Conservation (phyloP, 345 rosid genomes). For the Pistacia integerrima region DNA sequence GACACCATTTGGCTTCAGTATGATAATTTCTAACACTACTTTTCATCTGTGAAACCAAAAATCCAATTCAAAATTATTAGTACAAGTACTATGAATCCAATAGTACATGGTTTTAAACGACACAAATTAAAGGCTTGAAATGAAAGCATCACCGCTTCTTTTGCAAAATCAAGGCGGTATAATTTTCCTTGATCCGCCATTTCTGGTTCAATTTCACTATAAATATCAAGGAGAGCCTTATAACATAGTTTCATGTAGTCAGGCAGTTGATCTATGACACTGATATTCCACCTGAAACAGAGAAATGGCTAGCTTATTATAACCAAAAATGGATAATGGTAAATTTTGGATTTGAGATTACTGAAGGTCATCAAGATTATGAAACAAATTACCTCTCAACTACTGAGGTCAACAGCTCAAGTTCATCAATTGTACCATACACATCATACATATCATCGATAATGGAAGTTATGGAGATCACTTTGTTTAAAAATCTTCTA, state of each 20-base stretch:
- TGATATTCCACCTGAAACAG: neutral
- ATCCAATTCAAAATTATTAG: neutral
- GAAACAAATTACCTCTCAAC: slow-evolving; percentile 23
- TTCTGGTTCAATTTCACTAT: neutral
- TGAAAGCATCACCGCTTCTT: slow-evolving; percentile 25
- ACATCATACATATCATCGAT: no score
- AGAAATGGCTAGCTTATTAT: no score
- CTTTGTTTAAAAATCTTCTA: no score
- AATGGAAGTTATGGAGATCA: no score
- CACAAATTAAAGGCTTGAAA: neutral
- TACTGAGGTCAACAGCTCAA: slow-evolving; percentile 23
- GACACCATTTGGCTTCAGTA: slow-evolving; percentile 33
- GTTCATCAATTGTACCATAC: slow-evolving; percentile 27
- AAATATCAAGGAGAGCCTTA: neutral
- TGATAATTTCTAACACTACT: slow-evolving; percentile 14
- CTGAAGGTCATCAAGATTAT: neutral
- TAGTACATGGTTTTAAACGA: no score
- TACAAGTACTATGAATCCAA: neutral
- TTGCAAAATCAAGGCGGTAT: slow-evolving; percentile 17
- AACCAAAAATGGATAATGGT: neutral
- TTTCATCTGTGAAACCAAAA: slow-evolving; percentile 20
- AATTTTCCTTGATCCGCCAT: neutral
- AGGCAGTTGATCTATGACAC: neutral
- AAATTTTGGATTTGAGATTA: neutral
- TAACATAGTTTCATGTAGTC: slow-evolving; percentile 15